Conservation (phyloP, 2,329 filamentous ascomycete species). For the Paecilomyces niveus region DNA sequence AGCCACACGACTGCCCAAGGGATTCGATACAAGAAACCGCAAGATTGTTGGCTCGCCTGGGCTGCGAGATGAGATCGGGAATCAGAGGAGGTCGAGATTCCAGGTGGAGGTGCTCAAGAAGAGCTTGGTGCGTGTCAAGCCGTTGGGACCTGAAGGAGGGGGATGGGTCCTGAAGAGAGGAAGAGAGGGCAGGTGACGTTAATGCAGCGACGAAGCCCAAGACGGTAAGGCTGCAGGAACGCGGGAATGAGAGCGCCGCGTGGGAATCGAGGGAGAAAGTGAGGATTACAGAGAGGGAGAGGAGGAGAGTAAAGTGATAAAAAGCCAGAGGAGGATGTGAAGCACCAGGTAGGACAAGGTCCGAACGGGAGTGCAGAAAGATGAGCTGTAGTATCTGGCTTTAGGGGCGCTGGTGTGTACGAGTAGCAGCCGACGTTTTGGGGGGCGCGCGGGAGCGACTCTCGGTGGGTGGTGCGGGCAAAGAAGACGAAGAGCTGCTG, state of each 20-base stretch:
- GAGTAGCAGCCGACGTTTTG: constrained; percentile 4
- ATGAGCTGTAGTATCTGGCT: constrained; percentile 5
- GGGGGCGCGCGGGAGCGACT: constrained; percentile 2
- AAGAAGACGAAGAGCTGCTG: constrained; percentile 9
- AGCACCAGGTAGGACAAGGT: not conserved
- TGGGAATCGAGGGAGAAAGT: constrained; percentile 1
- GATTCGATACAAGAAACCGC: constrained; percentile 3
- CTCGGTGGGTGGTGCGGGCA: not conserved
- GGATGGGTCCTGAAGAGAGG: constrained; percentile 5
- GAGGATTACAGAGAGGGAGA: constrained; percentile 10
- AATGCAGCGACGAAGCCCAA: constrained; percentile 25
- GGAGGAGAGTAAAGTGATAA: constrained; percentile 11
- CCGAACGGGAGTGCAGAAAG: not conserved
- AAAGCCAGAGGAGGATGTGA: constrained; percentile 6
- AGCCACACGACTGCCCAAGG: constrained; percentile 11
- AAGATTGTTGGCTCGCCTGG: not conserved
- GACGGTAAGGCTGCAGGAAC: constrained; percentile 24
- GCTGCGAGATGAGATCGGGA: not conserved
- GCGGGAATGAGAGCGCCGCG: constrained; percentile 16
- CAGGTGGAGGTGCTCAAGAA: constrained; percentile 1
- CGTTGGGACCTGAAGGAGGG: constrained; percentile 10
- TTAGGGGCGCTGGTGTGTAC: constrained; percentile 3
- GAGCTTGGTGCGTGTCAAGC: constrained; percentile 3
- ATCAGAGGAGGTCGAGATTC: not conserved
- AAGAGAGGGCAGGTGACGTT: constrained; percentile 23